phyloP scores from a whole-genome alignment of 2,329 filamentous ascomycete species.

The Talaromyces rugulosus region DNA sequence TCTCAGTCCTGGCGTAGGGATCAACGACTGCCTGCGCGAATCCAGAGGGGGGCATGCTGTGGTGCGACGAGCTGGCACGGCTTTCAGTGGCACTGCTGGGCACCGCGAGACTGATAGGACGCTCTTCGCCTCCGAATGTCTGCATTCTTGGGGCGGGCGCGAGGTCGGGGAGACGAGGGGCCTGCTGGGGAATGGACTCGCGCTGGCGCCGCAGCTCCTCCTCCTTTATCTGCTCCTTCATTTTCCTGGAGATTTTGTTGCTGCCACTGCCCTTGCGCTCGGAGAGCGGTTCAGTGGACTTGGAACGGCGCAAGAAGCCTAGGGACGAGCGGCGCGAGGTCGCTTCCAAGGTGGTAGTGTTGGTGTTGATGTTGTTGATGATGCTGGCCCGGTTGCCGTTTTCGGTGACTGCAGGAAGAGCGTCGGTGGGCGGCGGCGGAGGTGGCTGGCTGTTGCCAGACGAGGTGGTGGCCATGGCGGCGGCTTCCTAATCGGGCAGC shows the following conservation, averaged over 20 bases:
- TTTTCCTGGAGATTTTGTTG: constrained; percentile 31
- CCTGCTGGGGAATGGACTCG: constrained; percentile 55
- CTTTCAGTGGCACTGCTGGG: constrained; percentile 26
- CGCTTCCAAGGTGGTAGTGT: constrained; percentile 16
- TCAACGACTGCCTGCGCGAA: constrained; percentile 43
- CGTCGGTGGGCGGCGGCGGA: constrained; percentile 22
- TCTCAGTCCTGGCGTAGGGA: constrained; percentile 78
- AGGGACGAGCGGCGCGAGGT: constrained; percentile 46
- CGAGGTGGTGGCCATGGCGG: constrained; percentile 32
- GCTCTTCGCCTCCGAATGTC: constrained; percentile 59
- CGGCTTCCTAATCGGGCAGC: constrained; percentile 18
- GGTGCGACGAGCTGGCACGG: constrained; percentile 55
- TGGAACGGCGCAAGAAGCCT: constrained; percentile 62
- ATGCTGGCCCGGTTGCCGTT: constrained; percentile 19
- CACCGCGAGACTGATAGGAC: constrained; percentile 47
- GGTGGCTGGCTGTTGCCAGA: constrained; percentile 25
- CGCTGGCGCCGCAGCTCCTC: constrained; percentile 54
- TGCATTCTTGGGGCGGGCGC: constrained; percentile 48
- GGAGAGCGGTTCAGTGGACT: constrained; percentile 60
- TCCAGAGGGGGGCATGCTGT: constrained; percentile 25
- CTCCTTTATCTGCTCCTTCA: constrained; percentile 38
- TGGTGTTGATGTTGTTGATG: constrained; percentile 5
- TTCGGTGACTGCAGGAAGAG: constrained; percentile 31
- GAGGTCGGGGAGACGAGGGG: constrained; percentile 52
- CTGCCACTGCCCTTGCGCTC: constrained; percentile 43